Conservation (phyloP, 352 stramenopile species). For the Pythium scleroteichum region DNA sequence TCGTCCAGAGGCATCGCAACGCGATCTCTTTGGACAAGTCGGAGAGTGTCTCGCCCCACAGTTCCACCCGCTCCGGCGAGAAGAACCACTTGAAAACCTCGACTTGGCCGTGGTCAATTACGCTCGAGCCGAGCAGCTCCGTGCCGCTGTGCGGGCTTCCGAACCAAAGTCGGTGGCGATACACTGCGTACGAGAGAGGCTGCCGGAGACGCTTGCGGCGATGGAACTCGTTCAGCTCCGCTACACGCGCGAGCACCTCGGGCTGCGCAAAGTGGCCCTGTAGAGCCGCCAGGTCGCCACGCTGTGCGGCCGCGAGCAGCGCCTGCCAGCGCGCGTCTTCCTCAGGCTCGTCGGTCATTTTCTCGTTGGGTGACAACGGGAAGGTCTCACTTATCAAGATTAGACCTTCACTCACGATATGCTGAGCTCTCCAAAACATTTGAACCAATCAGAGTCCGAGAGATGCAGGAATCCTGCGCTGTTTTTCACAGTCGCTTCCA, state of each 20-base stretch:
- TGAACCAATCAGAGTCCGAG: too few species aligned
- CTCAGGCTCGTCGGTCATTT: too few species aligned
- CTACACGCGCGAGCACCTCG: neutral
- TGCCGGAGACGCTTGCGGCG: neutral
- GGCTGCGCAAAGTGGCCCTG: conserved; percentile 10
- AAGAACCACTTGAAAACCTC: conserved; percentile 15
- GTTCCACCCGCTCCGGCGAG: neutral
- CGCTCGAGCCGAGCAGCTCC: neutral
- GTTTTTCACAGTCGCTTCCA: too few species aligned
- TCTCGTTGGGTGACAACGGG: too few species aligned
- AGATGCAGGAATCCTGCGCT: too few species aligned
- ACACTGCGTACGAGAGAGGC: neutral
- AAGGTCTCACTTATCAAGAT: too few species aligned
- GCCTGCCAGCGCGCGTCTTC: neutral
- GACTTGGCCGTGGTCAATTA: neutral
- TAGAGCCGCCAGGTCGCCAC: conserved; percentile 8
- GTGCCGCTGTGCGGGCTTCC: neutral
- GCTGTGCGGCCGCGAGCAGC: conserved; percentile 13
- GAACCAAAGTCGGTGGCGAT: neutral
- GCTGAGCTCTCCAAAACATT: too few species aligned
- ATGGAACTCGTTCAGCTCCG: neutral
- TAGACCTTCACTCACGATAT: too few species aligned
- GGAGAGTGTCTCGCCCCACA: neutral
- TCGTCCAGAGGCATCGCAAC: neutral
- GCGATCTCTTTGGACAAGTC: neutral